Base-by-base conservation (phyloP, 2,329 filamentous ascomycete species). In the Aspergillus udagawae region DNA sequence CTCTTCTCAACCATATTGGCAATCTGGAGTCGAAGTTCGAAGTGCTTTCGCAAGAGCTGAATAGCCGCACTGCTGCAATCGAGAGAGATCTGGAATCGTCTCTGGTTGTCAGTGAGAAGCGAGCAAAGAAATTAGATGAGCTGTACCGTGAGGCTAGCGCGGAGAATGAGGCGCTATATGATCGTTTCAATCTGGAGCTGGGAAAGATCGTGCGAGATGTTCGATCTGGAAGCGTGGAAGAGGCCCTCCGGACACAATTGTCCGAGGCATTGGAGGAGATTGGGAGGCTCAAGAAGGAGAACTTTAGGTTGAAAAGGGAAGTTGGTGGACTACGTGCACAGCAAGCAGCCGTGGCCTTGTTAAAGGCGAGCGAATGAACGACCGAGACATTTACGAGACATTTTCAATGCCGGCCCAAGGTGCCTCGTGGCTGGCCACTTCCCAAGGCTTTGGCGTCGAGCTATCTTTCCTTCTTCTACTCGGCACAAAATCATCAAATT, bases 141-240 rank as follows among this genome's bases (percentile, higher is more conserved):
- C 79, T 96, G 52, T 96, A 95, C 77, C 89, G 91, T 63, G 91
- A 96, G 69, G 85, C 87, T 17, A 91, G 87, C 65, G 90, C 91
- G 0, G 93, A 97, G 78, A 97, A 97, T 66, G 92, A 97, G 75
- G 84, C 93, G 29, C 80, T 97, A 55, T 97, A 97, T 73, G 89
- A 93, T 63, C 88, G 87, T 59, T 96, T 97, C 79, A 96, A 97
- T 67, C 84, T 86, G n/a, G 93, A 97, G 75, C 78, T 97, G 50
- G 88, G 85, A 65, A 91, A 89, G 77, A 90, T 97, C 59, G 81
- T 92, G 47, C 88, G 86, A 71, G 90, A 88, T 44, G 81, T 94
- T 50, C 88, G 87, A 63, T 84, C 85, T 3, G 88, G 89, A 51
- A 88, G 91, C 45, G 91, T 90, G 10, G 89, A 90, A 65, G 89